Conservation (phyloP, 1,284 basidiomycete genomes). For the Boletus mariae region DNA sequence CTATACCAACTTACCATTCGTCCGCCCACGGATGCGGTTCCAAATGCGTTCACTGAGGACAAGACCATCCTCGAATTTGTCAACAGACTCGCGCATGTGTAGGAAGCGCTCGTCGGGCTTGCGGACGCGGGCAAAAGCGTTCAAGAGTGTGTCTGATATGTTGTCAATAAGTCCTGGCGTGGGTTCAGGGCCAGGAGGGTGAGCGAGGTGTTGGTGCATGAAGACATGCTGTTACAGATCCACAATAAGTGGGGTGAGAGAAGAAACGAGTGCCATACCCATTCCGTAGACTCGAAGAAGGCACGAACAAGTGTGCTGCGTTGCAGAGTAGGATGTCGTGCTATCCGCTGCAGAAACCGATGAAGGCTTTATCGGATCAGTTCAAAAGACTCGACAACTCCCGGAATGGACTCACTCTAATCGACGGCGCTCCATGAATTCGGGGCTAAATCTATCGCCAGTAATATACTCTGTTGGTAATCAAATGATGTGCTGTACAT, state of each 20-base stretch:
- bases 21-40: slow-evolving; percentile 68
- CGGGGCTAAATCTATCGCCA: slow-evolving; percentile 93
- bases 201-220: slow-evolving; percentile 91
- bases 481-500: slow-evolving; percentile 4
- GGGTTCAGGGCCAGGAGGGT: slow-evolving; percentile 80
- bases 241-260: slow-evolving; percentile 6
- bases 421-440: slow-evolving; percentile 92
- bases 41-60: slow-evolving; percentile 78
- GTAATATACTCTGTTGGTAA: slow-evolving; percentile 83
- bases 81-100: slow-evolving; percentile 85
- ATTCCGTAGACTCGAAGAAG: slow-evolving; percentile 97
- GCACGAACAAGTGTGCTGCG: slow-evolving; percentile 84
- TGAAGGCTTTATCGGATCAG: slow-evolving; percentile 63
- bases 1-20: slow-evolving; percentile 69
- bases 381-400: slow-evolving; percentile 1
- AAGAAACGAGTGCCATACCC: slow-evolving; percentile 53
- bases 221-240: slow-evolving; percentile 71
- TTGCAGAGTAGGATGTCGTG: slow-evolving; percentile 93
- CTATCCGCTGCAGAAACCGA: slow-evolving; percentile 87
- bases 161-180: slow-evolving; percentile 86
- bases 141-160: slow-evolving; percentile 92
- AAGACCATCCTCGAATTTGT: slow-evolving; percentile 93
- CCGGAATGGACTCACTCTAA: slow-evolving; percentile 59
- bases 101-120: slow-evolving; percentile 97
- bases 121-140: slow-evolving; percentile 90